phyloP scores from a whole-genome alignment of 352 stramenopile genomes.

The Globisporangium apiculatum region DNA sequence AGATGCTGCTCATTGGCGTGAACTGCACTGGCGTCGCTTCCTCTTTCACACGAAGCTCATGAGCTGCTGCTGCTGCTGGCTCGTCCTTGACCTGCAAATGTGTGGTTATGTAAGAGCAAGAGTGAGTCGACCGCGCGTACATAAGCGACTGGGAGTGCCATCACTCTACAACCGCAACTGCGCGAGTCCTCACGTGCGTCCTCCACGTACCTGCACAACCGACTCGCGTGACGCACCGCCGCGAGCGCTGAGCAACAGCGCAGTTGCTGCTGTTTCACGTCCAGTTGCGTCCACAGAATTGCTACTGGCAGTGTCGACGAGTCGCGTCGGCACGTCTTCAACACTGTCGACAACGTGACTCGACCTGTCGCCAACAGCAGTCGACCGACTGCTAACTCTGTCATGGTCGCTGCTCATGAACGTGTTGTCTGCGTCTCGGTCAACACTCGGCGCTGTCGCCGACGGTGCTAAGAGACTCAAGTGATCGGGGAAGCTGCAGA shows the following conservation, averaged over 20 bases:
- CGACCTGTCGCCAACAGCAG: background rate
- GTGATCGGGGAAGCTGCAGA: constrained; percentile 66
- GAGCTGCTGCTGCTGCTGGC: background rate
- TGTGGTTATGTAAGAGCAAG: no score
- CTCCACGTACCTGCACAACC: background rate
- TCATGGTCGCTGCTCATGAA: background rate
- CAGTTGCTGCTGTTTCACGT: background rate
- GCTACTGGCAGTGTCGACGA: background rate
- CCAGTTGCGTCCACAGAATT: background rate
- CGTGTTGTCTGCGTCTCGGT: constrained; percentile 15
- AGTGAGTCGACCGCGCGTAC: background rate
- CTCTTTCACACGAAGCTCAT: background rate
- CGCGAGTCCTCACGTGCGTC: background rate
- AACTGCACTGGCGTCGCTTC: background rate
- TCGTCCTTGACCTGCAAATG: no score
- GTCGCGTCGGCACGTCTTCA: background rate
- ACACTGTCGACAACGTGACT: background rate
- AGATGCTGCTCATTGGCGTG: background rate
- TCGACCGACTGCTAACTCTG: background rate
- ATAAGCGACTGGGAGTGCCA: background rate
- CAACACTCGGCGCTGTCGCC: constrained; percentile 12
- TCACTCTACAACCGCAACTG: background rate
- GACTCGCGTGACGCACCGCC: background rate
- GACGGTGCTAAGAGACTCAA: constrained; percentile 32
- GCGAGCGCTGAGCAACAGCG: background rate